Percentiles rank a stretch among this genome's conserved stretches.
These are phyloP conservation scores for Fusarium tjaetaba DNA, from an alignment of 2,329 filamentous ascomycete genomes.

Conservation along the genomic window DNA sequence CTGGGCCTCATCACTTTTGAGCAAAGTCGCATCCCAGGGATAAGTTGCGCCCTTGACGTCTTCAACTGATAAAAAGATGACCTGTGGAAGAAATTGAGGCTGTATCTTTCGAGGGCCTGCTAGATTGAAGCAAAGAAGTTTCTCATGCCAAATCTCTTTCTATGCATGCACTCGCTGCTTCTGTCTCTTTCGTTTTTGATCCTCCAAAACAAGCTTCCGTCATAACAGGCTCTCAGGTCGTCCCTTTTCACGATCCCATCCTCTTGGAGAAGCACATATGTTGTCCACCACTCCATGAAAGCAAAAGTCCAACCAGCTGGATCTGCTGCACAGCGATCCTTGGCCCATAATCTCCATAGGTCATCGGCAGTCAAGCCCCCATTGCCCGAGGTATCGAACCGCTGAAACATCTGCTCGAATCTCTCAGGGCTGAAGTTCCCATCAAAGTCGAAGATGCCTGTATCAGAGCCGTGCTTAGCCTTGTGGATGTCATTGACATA, in stretches of 20 bases:
- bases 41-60: too few species aligned
- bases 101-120: background rate
- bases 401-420: slow-evolving; percentile 61
- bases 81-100: too few species aligned
- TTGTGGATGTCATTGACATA: slow-evolving; percentile 53
- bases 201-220: slow-evolving; percentile 36
- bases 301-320: slow-evolving; percentile 37
- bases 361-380: slow-evolving; percentile 50
- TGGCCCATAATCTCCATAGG: slow-evolving; percentile 49
- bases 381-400: slow-evolving; percentile 53
- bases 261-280: slow-evolving; percentile 61
- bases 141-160: slow-evolving; percentile 19
- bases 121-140: slow-evolving; percentile 10
- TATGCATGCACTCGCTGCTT: background rate
- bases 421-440: slow-evolving; percentile 58
- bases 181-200: slow-evolving; percentile 24
- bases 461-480: slow-evolving; percentile 58
- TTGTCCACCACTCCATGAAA: slow-evolving; percentile 49
- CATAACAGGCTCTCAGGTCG: slow-evolving; percentile 50
- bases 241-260: slow-evolving; percentile 67
- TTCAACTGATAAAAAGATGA: too few species aligned
- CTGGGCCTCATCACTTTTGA: too few species aligned
- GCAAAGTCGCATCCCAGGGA: too few species aligned
- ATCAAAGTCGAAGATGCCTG: slow-evolving; percentile 58
- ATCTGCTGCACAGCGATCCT: slow-evolving; percentile 47